These are phyloP conservation scores for Aristolochia californica DNA, from an alignment of 164 flowering plant species.

Conservation along the genomic window DNA sequence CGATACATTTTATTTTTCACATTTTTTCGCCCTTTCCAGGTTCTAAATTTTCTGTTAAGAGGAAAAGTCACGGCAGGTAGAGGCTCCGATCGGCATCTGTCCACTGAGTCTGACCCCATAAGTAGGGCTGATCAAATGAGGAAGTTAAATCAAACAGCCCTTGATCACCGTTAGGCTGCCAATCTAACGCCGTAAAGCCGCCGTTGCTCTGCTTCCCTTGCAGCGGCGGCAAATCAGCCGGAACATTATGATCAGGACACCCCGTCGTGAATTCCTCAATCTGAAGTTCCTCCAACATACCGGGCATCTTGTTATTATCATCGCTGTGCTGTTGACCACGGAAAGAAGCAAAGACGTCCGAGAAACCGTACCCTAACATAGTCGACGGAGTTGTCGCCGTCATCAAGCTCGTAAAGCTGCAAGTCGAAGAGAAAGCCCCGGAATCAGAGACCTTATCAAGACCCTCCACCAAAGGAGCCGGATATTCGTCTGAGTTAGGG, in stretches of 20 bases:
- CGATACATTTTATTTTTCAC: not conserved
- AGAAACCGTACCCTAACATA: constrained; percentile 16
- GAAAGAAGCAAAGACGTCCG: constrained; percentile 12
- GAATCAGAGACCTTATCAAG: constrained; percentile 13
- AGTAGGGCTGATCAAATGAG: constrained; percentile 46
- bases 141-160: constrained; percentile 45
- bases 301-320: constrained; percentile 14
- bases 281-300: constrained; percentile 19
- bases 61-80: constrained; percentile 25
- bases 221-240: constrained; percentile 18
- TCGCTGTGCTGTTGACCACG: constrained; percentile 16
- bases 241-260: constrained; percentile 29
- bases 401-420: constrained; percentile 49
- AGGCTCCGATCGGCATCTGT: constrained; percentile 33
- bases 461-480: constrained; percentile 5
- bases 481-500: constrained; percentile 12
- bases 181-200: constrained; percentile 38
- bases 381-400: constrained; percentile 22
- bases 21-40: not conserved
- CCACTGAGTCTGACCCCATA: constrained; percentile 69
- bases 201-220: constrained; percentile 17
- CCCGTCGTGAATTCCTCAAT: constrained; percentile 23
- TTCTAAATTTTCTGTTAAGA: not conserved
- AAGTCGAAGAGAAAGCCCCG: constrained; percentile 33
- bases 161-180: constrained; percentile 40